Evolutionary conservation across 2,329 filamentous ascomycete genomes (phyloP).

Genomic region (Aureobasidium musti): DNA sequence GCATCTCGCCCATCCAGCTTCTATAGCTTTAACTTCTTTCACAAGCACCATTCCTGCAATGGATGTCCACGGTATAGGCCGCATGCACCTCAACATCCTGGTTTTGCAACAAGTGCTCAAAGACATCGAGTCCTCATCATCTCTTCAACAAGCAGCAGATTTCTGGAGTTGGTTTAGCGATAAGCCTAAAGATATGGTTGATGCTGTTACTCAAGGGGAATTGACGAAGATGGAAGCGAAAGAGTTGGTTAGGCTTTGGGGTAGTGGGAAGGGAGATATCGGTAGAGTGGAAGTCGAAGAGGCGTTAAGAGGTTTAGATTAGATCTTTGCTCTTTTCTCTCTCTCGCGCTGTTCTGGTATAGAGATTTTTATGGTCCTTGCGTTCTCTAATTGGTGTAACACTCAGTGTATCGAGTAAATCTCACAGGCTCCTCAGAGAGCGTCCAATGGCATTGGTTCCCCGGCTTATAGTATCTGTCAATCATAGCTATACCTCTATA

Average conservation of each 20-base stretch:
- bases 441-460: too few species aligned
- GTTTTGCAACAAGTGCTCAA: constrained; percentile 97
- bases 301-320: constrained; percentile 8
- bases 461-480: too few species aligned
- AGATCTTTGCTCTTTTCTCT: too few species aligned
- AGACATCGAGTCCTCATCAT: constrained; percentile 75
- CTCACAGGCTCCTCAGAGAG: too few species aligned
- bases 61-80: constrained; percentile 78
- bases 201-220: constrained; percentile 38
- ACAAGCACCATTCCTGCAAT: constrained; percentile 76
- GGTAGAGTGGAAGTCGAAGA: constrained; percentile 65
- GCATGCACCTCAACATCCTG: constrained; percentile 90
- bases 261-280: constrained; percentile 56
- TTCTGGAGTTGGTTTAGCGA: constrained; percentile 72
- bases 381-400: too few species aligned
- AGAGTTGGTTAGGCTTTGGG: constrained; percentile 47
- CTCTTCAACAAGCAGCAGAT: constrained; percentile 62
- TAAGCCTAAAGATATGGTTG: constrained; percentile 48
- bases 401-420: too few species aligned
- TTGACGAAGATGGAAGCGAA: constrained; percentile 47
- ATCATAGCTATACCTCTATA: too few species aligned
- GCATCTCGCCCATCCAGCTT: constrained; percentile 76
- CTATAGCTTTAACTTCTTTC: constrained; percentile 69
- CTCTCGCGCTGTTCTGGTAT: too few species aligned
- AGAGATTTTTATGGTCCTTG: too few species aligned